These are phyloP conservation scores for Clavispora carvajalis DNA, from an alignment of 805 yeast species.

Conservation along the genomic window DNA sequence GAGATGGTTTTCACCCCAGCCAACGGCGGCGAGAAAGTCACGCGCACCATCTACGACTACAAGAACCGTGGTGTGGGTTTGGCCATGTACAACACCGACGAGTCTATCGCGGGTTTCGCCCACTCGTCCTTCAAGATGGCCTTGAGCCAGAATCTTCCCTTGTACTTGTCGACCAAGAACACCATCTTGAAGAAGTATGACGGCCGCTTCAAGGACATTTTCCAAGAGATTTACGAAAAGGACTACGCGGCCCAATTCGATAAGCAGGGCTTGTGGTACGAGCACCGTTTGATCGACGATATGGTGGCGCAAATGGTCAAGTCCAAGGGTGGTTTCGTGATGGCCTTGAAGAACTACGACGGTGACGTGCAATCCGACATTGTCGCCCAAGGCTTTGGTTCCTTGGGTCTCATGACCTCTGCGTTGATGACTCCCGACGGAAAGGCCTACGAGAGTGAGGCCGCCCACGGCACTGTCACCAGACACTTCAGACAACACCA, in stretches of 20 bases:
- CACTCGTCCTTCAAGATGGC: conserved; percentile 88
- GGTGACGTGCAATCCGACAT: conserved; percentile 97
- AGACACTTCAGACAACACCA: conserved; percentile 96
- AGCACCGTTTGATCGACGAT: conserved; percentile 93
- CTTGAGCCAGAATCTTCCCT: conserved; percentile 65
- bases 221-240: conserved; percentile 70
- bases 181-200: conserved; percentile 92
- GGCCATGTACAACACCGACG: conserved; percentile 95
- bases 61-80: conserved; percentile 74
- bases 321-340: conserved; percentile 89
- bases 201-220: conserved; percentile 92
- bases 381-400: conserved; percentile 97
- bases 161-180: conserved; percentile 88
- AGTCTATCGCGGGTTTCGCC: conserved; percentile 88
- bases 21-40: conserved; percentile 52
- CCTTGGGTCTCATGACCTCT: conserved; percentile 95
- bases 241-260: conserved; percentile 72
- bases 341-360: conserved; percentile 96
- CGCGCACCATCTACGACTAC: conserved; percentile 62
- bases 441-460: conserved; percentile 91
- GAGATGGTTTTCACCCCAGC: conserved; percentile 71
- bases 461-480: conserved; percentile 99
- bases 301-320: conserved; percentile 99
- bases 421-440: conserved; percentile 97
- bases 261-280: conserved; percentile 84